Evolutionary conservation across 2,329 filamentous ascomycete genomes (phyloP), one percentile per base, ranked within the genome.

Genomic region (Venturia pyrina): DNA sequence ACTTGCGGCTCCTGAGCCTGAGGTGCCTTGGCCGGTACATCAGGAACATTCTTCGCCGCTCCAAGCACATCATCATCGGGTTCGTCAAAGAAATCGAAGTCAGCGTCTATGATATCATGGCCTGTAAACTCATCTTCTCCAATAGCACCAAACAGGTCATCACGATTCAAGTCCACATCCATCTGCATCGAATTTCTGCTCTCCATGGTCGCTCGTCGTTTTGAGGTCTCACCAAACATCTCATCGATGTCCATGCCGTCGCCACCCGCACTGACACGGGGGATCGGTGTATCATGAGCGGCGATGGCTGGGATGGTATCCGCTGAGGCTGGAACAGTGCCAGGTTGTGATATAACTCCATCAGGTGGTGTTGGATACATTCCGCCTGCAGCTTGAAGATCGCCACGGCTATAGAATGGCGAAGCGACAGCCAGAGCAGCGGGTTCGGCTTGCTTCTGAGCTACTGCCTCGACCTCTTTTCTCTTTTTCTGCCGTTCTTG

Each of bases 1-100:
- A 53, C 21, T 21, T 37, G 53, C 8, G 5, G 53, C 32, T 59
- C 53, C 32, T 59, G 28, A 10, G 19, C 32, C 13, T 32, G 24
- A n/a, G 60, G 11, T 19, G 37, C 19, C 40, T 43, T 44, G 40
- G n/a, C 34, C 13, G 60, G 37, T 3, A 62, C 4, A 43, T 62
- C 60, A 28, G 24, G 8, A 28, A 43, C n/a, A 62, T 40, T 46
- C 4, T 70, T 66, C 1, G 67, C 46, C 5, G 68, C 57, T 10
- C 70, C 72, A 62, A 75, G 74, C 19, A 71, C 59, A 28, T 73
- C 75, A 53, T 74, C 78, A 60, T 77, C 78, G 1, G 81, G 81
- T 68, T 89, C 87, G 70, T 93, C 89, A 70, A 93, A 93, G 74
- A 93, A 93, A 73, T 85, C 90, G 73, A 93, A 93, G 72, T 95